Percentiles rank a stretch among this genome's conserved stretches.
Conservation (phyloP, 495 filamentous ascomycete genomes). For the Podospora pseudocomata region DNA sequence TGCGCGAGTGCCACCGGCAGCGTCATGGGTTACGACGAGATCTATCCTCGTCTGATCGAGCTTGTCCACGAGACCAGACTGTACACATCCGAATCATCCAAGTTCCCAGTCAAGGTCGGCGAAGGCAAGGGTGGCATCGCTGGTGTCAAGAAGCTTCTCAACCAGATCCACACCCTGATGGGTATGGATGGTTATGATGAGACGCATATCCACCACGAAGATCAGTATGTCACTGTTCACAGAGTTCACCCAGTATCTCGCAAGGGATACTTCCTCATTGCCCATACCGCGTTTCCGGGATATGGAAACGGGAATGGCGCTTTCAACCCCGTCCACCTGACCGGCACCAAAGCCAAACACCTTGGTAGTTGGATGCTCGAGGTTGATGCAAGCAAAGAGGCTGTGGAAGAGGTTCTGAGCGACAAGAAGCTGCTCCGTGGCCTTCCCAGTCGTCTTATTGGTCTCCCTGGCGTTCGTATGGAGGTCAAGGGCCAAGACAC, state of each 20-base stretch:
- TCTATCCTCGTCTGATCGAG: slow-evolving; percentile 88
- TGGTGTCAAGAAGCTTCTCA: slow-evolving; percentile 82
- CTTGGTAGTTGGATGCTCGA: slow-evolving; percentile 87
- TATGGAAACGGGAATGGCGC: slow-evolving; percentile 75
- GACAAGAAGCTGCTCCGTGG: slow-evolving; percentile 72
- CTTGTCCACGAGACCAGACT: slow-evolving; percentile 81
- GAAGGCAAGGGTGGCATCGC: slow-evolving; percentile 77
- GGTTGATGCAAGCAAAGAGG: slow-evolving; percentile 66
- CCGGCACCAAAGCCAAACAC: slow-evolving; percentile 69
- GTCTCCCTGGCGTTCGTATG: slow-evolving; percentile 65
- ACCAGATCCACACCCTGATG: slow-evolving; percentile 90
- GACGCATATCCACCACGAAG: slow-evolving; percentile 93
- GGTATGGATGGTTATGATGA: slow-evolving; percentile 90
- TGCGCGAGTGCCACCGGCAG: slow-evolving; percentile 90
- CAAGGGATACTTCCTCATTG: slow-evolving; percentile 90
- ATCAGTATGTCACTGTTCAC: slow-evolving; percentile 94
- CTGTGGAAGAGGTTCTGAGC: slow-evolving; percentile 56
- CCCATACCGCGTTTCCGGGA: slow-evolving; percentile 90
- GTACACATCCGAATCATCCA: slow-evolving; percentile 72
- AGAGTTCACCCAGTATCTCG: slow-evolving; percentile 85
- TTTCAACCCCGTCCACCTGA: slow-evolving; percentile 71
- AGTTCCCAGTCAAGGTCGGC: slow-evolving; percentile 53
- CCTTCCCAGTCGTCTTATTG: slow-evolving; percentile 72
- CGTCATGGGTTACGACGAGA: slow-evolving; percentile 98
- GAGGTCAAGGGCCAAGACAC: slow-evolving; percentile 66